Evolutionary conservation across 495 filamentous ascomycete genomes (phyloP).

Genomic region (Bacidia gigantensis): DNA sequence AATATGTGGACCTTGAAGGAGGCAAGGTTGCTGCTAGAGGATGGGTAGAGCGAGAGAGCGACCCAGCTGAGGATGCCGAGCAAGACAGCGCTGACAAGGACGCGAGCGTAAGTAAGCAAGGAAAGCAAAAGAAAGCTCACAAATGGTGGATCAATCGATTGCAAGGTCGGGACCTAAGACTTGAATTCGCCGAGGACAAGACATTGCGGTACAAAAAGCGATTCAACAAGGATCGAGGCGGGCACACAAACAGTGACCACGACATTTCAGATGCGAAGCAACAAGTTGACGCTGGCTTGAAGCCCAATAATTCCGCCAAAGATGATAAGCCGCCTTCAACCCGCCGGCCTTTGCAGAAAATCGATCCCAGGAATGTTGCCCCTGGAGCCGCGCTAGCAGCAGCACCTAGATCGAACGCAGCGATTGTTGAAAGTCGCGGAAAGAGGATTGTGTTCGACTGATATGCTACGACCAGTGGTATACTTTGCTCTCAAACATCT

Average conservation of each 20-base stretch:
- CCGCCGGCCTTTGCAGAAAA: background rate
- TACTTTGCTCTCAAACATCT: background rate
- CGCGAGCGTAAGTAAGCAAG: constrained; percentile 19
- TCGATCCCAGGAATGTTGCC: constrained; percentile 18
- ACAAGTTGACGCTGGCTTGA: background rate
- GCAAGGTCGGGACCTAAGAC: constrained; percentile 61
- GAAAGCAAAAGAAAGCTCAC: constrained; percentile 44
- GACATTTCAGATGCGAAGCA: background rate
- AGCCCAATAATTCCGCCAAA: background rate
- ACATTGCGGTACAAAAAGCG: constrained; percentile 80
- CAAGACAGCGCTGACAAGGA: constrained; percentile 33
- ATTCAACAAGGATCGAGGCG: constrained; percentile 53
- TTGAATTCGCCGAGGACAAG: constrained; percentile 89
- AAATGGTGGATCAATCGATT: constrained; percentile 77
- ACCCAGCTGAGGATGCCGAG: constrained; percentile 39
- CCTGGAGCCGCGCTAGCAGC: constrained; percentile 30
- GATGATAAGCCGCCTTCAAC: background rate
- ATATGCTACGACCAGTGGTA: constrained; percentile 1
- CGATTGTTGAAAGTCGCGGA: constrained; percentile 65
- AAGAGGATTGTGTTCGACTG: constrained; percentile 75
- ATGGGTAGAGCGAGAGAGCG: constrained; percentile 51
- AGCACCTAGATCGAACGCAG: constrained; percentile 49
- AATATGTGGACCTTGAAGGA: constrained; percentile 64
- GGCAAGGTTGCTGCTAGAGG: constrained; percentile 72
- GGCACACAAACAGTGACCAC: constrained; percentile 24